phyloP scores from a whole-genome alignment of 805 yeast species.

The Zygosaccharomyces lentus region DNA sequence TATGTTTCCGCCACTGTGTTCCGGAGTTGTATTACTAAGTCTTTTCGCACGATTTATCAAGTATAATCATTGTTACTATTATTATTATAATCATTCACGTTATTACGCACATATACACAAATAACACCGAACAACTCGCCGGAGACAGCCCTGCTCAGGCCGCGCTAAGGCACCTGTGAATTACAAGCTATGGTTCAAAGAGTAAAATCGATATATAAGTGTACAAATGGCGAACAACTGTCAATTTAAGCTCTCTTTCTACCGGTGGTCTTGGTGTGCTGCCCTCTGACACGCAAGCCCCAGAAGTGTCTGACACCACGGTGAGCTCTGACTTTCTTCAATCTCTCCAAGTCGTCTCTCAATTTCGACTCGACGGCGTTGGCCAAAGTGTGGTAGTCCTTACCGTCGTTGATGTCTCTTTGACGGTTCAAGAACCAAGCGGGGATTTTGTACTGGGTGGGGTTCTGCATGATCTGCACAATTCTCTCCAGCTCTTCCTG shows the following conservation, averaged over 20 bases:
- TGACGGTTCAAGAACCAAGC: constrained; percentile 99
- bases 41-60: not conserved
- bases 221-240: constrained; percentile 3
- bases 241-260: constrained; percentile 58
- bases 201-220: constrained; percentile 7
- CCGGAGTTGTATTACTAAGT: constrained; percentile 3
- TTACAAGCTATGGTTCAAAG: constrained; percentile 4
- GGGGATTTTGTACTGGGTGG: constrained; percentile 98
- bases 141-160: not conserved
- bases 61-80: not conserved
- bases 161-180: not conserved
- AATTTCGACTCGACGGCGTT: constrained; percentile 98
- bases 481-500: constrained; percentile 99
- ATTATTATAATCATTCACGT: not conserved
- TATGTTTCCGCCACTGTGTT: not conserved
- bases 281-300: constrained; percentile 99
- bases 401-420: constrained; percentile 97
- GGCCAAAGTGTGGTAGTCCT: constrained; percentile 98
- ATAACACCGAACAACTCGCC: too few relatives aligned
- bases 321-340: constrained; percentile 99
- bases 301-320: constrained; percentile 99
- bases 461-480: constrained; percentile 99
- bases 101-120: too few relatives aligned
- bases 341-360: constrained; percentile 99
- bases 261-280: constrained; percentile 99